Conservation (phyloP, 495 filamentous ascomycete species). For the Bacidia rubella region DNA sequence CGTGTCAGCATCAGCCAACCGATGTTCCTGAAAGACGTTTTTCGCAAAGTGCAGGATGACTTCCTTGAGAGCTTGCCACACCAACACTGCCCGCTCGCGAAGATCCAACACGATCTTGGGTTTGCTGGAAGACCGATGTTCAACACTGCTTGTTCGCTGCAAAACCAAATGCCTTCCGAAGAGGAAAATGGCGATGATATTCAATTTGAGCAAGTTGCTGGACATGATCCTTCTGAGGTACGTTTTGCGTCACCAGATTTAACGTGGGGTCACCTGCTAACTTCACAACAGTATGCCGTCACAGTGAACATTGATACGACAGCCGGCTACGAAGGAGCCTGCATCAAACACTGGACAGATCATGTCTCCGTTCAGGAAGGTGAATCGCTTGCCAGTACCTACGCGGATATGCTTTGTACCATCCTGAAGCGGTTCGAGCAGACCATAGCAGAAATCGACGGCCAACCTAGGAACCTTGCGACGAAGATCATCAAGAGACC, state of each 20-base stretch:
- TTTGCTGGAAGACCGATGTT: slow-evolving; percentile 37
- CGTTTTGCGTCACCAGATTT: not conserved
- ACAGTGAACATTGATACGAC: slow-evolving; percentile 36
- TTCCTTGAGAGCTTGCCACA: slow-evolving; percentile 35
- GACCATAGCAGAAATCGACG: slow-evolving; percentile 8
- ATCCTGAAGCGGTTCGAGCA: slow-evolving; percentile 11
- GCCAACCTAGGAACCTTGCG: not conserved
- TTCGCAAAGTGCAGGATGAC: slow-evolving; percentile 34
- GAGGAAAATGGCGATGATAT: slow-evolving; percentile 27
- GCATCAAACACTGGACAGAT: slow-evolving; percentile 37
- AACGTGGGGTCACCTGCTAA: not conserved
- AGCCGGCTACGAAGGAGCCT: slow-evolving; percentile 30
- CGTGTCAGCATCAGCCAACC: slow-evolving; percentile 25
- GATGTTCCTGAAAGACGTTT: slow-evolving; percentile 28
- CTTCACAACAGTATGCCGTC: slow-evolving; percentile 37
- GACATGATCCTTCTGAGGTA: slow-evolving; percentile 31
- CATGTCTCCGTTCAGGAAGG: slow-evolving; percentile 31
- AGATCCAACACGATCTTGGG: slow-evolving; percentile 42
- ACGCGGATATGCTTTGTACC: slow-evolving; percentile 13
- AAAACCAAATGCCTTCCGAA: slow-evolving; percentile 28
- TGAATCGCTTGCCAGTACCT: slow-evolving; percentile 12
- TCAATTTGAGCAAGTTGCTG: slow-evolving; percentile 25
- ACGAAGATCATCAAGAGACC: not conserved
- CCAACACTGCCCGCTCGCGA: slow-evolving; percentile 40
- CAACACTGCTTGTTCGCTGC: slow-evolving; percentile 45